Conservation (phyloP, 331 rosid genomes). For the Dryas integrifolia region DNA sequence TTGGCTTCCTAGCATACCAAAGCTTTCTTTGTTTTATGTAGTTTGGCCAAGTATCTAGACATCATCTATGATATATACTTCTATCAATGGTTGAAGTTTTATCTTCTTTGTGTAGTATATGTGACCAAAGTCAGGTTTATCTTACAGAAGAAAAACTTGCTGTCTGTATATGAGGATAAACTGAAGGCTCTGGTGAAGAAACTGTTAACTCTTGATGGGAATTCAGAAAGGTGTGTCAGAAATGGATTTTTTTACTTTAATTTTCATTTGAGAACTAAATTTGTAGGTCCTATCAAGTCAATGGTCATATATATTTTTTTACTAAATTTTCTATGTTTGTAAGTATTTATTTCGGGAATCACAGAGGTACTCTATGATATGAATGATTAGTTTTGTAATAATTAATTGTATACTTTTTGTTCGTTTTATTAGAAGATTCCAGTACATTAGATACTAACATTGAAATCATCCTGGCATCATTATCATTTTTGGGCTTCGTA, state of each 20-base stretch:
- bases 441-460: not conserved
- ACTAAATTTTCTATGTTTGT: not conserved
- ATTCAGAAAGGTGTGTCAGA: conserved; percentile 57
- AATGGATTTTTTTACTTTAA: not conserved
- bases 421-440: no score
- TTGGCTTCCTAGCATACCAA: conserved; percentile 4
- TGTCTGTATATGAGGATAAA: conserved; percentile 61
- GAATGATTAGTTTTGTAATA: not conserved
- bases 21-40: not conserved
- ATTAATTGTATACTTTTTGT: not conserved
- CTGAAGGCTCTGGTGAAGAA: conserved; percentile 68
- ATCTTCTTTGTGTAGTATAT: conserved; percentile 11
- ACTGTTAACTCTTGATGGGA: conserved; percentile 61
- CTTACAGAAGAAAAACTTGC: conserved; percentile 80
- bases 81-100: conserved; percentile 15
- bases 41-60: conserved; percentile 23
- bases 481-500: not conserved
- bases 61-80: conserved; percentile 12
- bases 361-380: not conserved
- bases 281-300: not conserved
- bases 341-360: not conserved
- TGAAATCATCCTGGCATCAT: not conserved
- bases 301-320: not conserved
- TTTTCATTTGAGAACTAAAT: not conserved
- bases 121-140: conserved; percentile 30